Percentiles rank a stretch among this genome's conserved stretches.
Evolutionary conservation across 2,329 filamentous ascomycete genomes (phyloP).

Genomic region (Fusarium sp.): DNA sequence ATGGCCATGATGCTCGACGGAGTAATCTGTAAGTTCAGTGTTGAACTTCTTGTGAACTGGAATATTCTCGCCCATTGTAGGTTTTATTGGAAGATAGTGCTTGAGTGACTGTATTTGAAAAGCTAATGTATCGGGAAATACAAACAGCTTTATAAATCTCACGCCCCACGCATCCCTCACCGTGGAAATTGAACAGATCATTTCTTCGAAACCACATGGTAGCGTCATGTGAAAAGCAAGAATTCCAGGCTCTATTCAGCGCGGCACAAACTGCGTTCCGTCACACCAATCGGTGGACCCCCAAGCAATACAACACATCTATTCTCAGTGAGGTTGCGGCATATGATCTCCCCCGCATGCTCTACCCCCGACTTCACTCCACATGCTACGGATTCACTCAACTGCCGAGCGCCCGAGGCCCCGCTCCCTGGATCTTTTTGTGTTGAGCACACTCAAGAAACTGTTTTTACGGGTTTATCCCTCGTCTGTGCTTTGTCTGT

Average conservation of each 20-base stretch:
- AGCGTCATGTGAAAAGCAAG: too few relatives aligned
- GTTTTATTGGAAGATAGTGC: too few relatives aligned
- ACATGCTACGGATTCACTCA: neutral
- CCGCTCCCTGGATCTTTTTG: conserved; percentile 4
- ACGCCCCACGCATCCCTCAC: too few relatives aligned
- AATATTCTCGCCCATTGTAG: conserved; percentile 40
- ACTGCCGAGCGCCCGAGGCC: conserved; percentile 27
- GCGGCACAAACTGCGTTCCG: too few relatives aligned
- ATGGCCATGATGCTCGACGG: conserved; percentile 45
- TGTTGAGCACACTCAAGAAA: neutral
- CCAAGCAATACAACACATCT: too few relatives aligned
- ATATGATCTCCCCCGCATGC: neutral
- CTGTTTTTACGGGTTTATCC: neutral
- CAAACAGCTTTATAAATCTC: too few relatives aligned
- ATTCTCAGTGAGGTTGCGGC: neutral
- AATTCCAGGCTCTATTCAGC: too few relatives aligned
- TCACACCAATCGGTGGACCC: too few relatives aligned
- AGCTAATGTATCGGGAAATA: too few relatives aligned
- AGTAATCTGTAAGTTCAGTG: conserved; percentile 56
- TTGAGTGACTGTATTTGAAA: too few relatives aligned
- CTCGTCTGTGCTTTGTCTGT: neutral
- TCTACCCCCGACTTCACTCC: neutral
- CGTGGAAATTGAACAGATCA: too few relatives aligned
- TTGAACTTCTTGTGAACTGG: conserved; percentile 54
- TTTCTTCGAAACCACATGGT: too few relatives aligned